Percentiles rank a stretch among this genome's conserved stretches.
Evolutionary conservation across 306 rosid species (phyloP).

Genomic region (Hylodesmum podocarpum): DNA sequence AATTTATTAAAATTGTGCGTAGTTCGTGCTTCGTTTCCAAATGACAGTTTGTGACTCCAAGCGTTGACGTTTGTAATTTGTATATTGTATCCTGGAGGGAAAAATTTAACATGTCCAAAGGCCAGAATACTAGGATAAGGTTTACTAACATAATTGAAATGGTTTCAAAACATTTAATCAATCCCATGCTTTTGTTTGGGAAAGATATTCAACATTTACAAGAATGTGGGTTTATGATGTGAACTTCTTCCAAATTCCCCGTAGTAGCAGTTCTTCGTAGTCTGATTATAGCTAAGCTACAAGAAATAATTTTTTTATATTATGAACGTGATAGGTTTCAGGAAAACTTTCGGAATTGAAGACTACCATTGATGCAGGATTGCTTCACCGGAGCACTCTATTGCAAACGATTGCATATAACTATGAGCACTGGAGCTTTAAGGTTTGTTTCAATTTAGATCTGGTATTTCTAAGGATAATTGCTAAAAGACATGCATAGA

Average conservation of each 20-base stretch:
- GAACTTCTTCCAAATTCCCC: neutral
- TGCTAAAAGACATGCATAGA: slow-evolving; percentile 9
- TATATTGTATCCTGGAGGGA: neutral
- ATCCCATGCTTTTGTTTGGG: neutral
- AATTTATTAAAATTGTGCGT: neutral
- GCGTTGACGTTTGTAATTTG: neutral
- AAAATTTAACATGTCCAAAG: neutral
- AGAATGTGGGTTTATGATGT: slow-evolving; percentile 19
- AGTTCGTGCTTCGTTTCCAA: neutral
- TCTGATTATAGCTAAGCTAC: slow-evolving; percentile 14
- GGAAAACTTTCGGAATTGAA: slow-evolving; percentile 75
- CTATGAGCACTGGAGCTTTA: slow-evolving; percentile 73
- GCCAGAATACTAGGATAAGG: neutral
- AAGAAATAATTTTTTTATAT: neutral
- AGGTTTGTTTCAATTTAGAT: slow-evolving; percentile 54
- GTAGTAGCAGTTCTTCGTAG: neutral
- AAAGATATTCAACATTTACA: neutral
- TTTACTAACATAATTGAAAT: neutral
- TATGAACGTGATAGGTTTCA: slow-evolving; percentile 55
- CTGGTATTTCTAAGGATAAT: slow-evolving; percentile 14
- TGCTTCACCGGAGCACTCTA: slow-evolving; percentile 58
- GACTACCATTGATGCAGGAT: slow-evolving; percentile 74
- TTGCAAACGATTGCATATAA: slow-evolving; percentile 67
- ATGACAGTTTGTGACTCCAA: neutral
- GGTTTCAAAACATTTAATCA: neutral